Evolutionary conservation across 495 filamentous ascomycete genomes (phyloP), one percentile per base, ranked within the genome.

Genomic region (Penicillium paxilli): DNA sequence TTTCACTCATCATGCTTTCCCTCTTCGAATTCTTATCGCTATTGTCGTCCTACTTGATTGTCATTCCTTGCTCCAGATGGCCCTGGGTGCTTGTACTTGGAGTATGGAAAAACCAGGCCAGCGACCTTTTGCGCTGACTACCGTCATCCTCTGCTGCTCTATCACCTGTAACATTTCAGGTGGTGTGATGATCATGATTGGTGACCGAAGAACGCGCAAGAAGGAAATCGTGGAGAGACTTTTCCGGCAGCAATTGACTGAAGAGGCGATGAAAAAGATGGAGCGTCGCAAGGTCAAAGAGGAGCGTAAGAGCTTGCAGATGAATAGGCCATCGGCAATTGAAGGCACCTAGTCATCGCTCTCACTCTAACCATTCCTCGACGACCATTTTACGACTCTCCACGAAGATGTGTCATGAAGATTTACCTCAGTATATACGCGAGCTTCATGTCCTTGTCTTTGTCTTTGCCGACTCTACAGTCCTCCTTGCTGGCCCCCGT

Each of bases 191-290:
- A 92, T 93, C 62, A 79, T 75, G 52, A 76, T 92, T 25, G 89
- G 89, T 6, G 87, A 91, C 56, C 78, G 82, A 3, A 76, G 78
- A 23, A 87, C 87, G 1, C 80, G 89, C 21, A 93, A 93, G 80
- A 90, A 89, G 80, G 88, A 93, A 44, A 86, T 93, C 1, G 70
- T 90, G 0, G 87, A 92, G 64, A 80, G 83, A 23, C 79, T 92
- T 60, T 80, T 83, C 59, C 79, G 86, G 11, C 88, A 92, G 67
- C 80, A 89, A 45, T 70, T 92, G 44, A 93, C 89, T 2, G 73
- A 78, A 28, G 81, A 89, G 60, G 88, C 85, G 0, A 88, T 92
- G 71, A 78, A 83, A 54, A 86, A 86, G 65, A 79, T 91, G 44
- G 74, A 83, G 68, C 88, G 86, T 71, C 75, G 80, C 45, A 82